A percentile compares a stretch with the other conserved stretches of the same genome.
Evolutionary conservation across 148 eudicot genomes (phyloP).

Genomic region (Spergularia marina): DNA sequence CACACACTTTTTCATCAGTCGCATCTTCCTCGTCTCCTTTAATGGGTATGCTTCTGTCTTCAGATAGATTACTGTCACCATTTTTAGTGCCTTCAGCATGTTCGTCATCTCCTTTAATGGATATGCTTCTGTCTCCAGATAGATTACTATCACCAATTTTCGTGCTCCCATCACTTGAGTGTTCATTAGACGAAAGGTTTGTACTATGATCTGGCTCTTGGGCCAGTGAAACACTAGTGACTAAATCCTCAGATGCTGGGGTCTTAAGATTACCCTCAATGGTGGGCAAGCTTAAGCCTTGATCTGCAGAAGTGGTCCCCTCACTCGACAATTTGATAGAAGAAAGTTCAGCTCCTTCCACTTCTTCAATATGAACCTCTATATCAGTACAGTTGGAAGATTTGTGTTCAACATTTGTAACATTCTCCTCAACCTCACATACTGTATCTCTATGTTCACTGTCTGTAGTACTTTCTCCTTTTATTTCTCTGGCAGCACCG

Average conservation of each 20-base stretch:
- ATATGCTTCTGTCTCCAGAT: conserved; percentile 31
- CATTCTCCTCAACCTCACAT: neutral
- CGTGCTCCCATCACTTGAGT: conserved; percentile 21
- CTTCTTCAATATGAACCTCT: conserved; percentile 30
- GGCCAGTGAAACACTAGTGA: conserved; percentile 10
- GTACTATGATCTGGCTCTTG: conserved; percentile 17
- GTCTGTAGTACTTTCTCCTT: neutral
- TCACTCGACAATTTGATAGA: conserved; percentile 34
- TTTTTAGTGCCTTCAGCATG: neutral
- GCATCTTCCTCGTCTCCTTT: conserved; percentile 26
- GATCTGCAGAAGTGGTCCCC: conserved; percentile 19
- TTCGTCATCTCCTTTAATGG: conserved; percentile 30
- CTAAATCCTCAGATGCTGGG: conserved; percentile 11
- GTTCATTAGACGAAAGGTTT: conserved; percentile 9
- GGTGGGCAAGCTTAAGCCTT: conserved; percentile 11
- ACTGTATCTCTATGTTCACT: neutral
- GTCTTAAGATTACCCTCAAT: conserved; percentile 22
- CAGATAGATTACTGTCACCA: conserved; percentile 15
- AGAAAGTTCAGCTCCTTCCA: conserved; percentile 26
- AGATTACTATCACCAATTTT: conserved; percentile 28
- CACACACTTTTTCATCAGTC: conserved; percentile 24
- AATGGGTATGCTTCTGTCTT: conserved; percentile 34
- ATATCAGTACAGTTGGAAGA: conserved; percentile 19
- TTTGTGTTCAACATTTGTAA: conserved; percentile 17
- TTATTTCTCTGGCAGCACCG: neutral